A percentile compares a stretch with the other conserved stretches of the same genome.
phyloP scores from a whole-genome alignment of 2,329 filamentous ascomycete genomes.

The Aspergillus hiratsukae region DNA sequence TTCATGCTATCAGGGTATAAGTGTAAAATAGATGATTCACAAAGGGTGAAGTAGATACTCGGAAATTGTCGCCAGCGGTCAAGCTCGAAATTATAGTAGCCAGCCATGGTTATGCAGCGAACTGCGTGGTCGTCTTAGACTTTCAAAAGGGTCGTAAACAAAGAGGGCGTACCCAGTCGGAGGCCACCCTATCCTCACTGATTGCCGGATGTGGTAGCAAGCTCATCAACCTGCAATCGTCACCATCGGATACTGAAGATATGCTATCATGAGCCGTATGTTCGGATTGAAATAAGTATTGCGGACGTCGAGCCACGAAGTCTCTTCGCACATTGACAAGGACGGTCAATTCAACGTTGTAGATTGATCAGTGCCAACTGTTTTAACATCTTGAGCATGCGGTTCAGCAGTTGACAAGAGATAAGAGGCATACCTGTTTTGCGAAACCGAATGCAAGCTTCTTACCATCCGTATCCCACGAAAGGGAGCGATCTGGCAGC shows the following conservation, averaged over 20 bases:
- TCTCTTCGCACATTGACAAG: neutral
- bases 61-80: neutral
- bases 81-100: neutral
- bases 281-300: neutral
- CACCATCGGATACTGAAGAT: neutral
- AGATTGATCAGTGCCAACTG: slow-evolving; percentile 39
- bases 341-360: slow-evolving; percentile 28
- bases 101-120: neutral
- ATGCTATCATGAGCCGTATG: neutral
- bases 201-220: neutral
- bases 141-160: neutral
- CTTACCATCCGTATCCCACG: slow-evolving; percentile 53
- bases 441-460: slow-evolving; percentile 49
- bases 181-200: neutral
- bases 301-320: neutral
- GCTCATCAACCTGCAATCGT: neutral
- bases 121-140: neutral
- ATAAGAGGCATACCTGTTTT: slow-evolving; percentile 40
- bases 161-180: neutral
- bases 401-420: slow-evolving; percentile 1
- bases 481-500: slow-evolving; percentile 39
- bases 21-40: neutral
- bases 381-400: slow-evolving; percentile 2
- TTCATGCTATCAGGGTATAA: neutral
- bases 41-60: neutral